Percentiles rank a stretch among this genome's conserved stretches.
phyloP scores from a whole-genome alignment of 2,329 filamentous ascomycete species.

The Alternaria sp. region DNA sequence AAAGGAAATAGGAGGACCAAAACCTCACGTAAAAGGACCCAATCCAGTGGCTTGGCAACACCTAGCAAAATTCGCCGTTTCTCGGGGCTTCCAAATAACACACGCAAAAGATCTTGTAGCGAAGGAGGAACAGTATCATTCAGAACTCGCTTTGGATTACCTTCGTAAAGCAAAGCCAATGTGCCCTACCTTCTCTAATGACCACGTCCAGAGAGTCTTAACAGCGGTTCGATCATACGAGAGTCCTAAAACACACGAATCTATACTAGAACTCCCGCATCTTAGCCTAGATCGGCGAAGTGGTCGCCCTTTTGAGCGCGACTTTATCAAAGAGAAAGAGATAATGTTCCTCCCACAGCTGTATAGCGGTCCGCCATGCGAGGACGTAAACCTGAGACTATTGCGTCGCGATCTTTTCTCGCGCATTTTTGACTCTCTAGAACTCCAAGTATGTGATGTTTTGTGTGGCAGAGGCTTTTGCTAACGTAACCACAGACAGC shows the following conservation, averaged over 20 bases:
- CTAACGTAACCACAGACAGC: conserved; percentile 11
- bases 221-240: conserved; percentile 4
- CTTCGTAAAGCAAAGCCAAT: conserved; percentile 22
- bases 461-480: not conserved
- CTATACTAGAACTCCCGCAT: not conserved
- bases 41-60: conserved; percentile 23
- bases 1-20: conserved; percentile 18
- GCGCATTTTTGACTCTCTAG: conserved; percentile 16
- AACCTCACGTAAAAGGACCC: conserved; percentile 16
- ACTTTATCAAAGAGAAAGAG: conserved; percentile 18
- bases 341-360: conserved; percentile 18
- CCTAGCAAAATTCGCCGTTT: conserved; percentile 15
- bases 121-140: conserved; percentile 13
- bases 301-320: conserved; percentile 15
- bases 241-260: not conserved
- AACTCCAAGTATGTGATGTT: conserved; percentile 7
- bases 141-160: conserved; percentile 21
- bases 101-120: conserved; percentile 10
- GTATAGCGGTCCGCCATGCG: conserved; percentile 5
- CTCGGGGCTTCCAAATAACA: conserved; percentile 12
- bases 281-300: conserved; percentile 8
- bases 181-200: conserved; percentile 8
- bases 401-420: conserved; percentile 16
- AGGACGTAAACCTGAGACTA: conserved; percentile 12
- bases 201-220: conserved; percentile 15